These are phyloP conservation scores for Colletotrichum brevisporum DNA, from an alignment of 2,329 filamentous ascomycete genomes.

Conservation along the genomic window DNA sequence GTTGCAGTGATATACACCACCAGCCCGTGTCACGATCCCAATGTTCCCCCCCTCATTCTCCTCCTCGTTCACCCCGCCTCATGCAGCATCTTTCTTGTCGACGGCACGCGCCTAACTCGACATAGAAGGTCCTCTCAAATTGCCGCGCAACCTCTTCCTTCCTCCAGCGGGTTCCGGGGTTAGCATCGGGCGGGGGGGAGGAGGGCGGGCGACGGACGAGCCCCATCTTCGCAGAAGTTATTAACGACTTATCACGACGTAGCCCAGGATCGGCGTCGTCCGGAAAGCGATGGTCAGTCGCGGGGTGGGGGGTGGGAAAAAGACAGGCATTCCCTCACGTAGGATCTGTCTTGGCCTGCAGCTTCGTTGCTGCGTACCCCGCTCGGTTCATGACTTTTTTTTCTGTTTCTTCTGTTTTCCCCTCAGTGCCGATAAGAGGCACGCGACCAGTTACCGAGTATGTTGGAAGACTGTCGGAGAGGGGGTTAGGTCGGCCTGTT, in stretches of 20 bases:
- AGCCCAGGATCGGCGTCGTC: constrained; percentile 22
- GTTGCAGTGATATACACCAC: constrained; percentile 1
- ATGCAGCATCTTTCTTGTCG: background rate
- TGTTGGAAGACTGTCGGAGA: too few relatives aligned
- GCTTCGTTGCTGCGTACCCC: constrained; percentile 36
- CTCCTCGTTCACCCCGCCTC: background rate
- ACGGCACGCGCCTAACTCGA: constrained; percentile 21
- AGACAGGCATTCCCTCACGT: constrained; percentile 19
- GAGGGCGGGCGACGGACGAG: background rate
- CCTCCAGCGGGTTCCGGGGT: background rate
- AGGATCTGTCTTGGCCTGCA: constrained; percentile 36
- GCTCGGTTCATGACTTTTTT: background rate
- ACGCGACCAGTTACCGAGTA: constrained; percentile 31
- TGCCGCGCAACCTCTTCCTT: constrained; percentile 18
- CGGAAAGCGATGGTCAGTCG: constrained; percentile 10
- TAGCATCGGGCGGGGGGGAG: background rate
- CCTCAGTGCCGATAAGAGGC: constrained; percentile 31
- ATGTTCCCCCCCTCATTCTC: background rate
- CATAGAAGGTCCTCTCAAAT: constrained; percentile 25
- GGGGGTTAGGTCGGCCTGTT: background rate
- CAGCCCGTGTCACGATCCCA: background rate
- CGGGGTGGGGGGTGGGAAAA: constrained; percentile 11
- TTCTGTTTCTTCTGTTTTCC: background rate
- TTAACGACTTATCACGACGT: constrained; percentile 10
- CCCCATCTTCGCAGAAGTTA: background rate